Base-by-base conservation (phyloP, 2,329 filamentous ascomycete genomes). In the Monilinia laxa region DNA sequence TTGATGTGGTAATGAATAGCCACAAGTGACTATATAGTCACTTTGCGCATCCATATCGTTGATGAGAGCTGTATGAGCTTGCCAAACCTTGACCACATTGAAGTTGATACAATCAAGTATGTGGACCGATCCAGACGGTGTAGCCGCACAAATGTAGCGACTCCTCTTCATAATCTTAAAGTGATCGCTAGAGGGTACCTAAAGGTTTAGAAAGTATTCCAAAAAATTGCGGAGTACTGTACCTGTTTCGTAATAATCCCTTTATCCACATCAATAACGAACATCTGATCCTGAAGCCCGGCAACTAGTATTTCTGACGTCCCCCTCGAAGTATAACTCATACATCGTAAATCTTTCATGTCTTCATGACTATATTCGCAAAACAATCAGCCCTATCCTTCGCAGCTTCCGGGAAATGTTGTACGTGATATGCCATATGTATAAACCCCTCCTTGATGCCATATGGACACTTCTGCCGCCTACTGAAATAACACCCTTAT, bases 21-120 rank as follows among this genome's bases (percentile, higher is more conserved):
- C 95, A 77, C 95, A 99, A 5, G 95, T 98, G 28, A 98, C 90
- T 64, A 99, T 87, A 71, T 95, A 95, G 77, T 98, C 94, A 75
- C 95, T 92, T 75, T 95, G 91, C 11, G 93, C 92, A 80, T 99
- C 95, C 91, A 99, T 97, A 77, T 98, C 94, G 77, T 92, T 97
- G 76, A 99, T 91, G 62, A 88, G 86, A 11, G 92, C 91, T 1
- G 90, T 89, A 76, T 99, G 95, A 0, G 94, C 93, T 76, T 92
- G 92, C 91, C 95, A 99, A 14, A 87, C 87, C 76, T 94, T 96
- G 72, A 95, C 82, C 6, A 97, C 84, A 53, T 86, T 85, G 74
- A 96, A 91, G 66, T 84, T 91, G 65, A 86, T 82, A 1, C 93
- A 86, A 75, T 97, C 94, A 28, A 99, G 83, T 40, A 97, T 89